These are phyloP conservation scores for Aeschynomene evenia DNA, from an alignment of 306 rosid genomes.

Conservation along the genomic window DNA sequence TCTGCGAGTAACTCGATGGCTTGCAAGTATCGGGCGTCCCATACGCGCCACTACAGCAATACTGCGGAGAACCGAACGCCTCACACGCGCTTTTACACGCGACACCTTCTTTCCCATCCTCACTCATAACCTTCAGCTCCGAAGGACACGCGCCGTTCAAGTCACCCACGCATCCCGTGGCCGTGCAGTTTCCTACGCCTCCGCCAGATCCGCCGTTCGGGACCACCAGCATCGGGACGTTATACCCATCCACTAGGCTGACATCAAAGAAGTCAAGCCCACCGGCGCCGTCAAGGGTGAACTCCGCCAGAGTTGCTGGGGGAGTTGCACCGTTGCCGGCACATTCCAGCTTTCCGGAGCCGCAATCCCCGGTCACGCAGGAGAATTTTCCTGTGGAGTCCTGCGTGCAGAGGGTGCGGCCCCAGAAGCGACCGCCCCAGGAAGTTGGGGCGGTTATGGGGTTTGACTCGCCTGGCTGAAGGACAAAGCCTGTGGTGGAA, in stretches of 20 bases:
- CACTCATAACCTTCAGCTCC: slow-evolving; percentile 56
- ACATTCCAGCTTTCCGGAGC: slow-evolving; percentile 71
- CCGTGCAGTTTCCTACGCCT: slow-evolving; percentile 49
- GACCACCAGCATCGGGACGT: slow-evolving; percentile 67
- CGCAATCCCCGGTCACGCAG: slow-evolving; percentile 80
- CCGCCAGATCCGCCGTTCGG: slow-evolving; percentile 64
- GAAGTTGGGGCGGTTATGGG: slow-evolving; percentile 55
- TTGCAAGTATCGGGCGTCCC: slow-evolving; percentile 60
- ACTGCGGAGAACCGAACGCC: slow-evolving; percentile 61
- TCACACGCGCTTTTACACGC: slow-evolving; percentile 91
- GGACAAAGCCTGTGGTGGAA: slow-evolving; percentile 67
- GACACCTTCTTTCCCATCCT: slow-evolving; percentile 28
- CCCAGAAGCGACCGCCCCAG: slow-evolving; percentile 96
- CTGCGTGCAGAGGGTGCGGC: slow-evolving; percentile 66
- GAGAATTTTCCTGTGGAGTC: slow-evolving; percentile 80
- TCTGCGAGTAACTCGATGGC: slow-evolving; percentile 66
- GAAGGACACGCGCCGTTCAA: slow-evolving; percentile 77
- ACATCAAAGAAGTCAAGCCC: slow-evolving; percentile 88
- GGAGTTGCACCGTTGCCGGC: slow-evolving; percentile 69
- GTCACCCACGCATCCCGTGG: slow-evolving; percentile 66
- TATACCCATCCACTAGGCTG: slow-evolving; percentile 85
- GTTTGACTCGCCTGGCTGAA: slow-evolving; percentile 49
- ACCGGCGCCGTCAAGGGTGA: slow-evolving; percentile 66
- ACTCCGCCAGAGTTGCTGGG: slow-evolving; percentile 83
- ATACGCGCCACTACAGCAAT: slow-evolving; percentile 78